Evolutionary conservation across 441 rosid species (phyloP), one percentile per base, ranked within the genome.

Genomic region (Adansonia madagascariensis): DNA sequence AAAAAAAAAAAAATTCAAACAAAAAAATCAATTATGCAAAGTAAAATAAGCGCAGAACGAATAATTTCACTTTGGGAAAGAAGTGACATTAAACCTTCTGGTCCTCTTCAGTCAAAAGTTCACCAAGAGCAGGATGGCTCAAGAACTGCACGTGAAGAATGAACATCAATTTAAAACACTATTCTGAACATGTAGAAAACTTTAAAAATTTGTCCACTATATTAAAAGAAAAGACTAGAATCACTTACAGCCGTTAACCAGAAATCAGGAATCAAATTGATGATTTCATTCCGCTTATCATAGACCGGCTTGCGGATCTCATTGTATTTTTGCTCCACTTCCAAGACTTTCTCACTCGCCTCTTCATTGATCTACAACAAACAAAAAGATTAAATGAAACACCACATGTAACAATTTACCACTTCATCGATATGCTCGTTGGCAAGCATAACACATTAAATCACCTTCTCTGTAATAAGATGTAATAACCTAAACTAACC

Each of bases 321-420:
- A 55, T 90, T 96, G 68, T 89, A 96, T 75, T 92, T 94, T 85
- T 94, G 99, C 84, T 96, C 99, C 79, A 96, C 94, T 82, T 92
- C 98, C 88, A 96, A 86, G 46, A 96, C 95, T 77, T 94, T 91
- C 76, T 94, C 98, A 73, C 98, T 94, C 0, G 98, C 99, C 85
- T 96, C 96, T 77, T 94, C 98, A 65, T 94, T 94, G 61, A 96
- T 91, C 99, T 95, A 82, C 17, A 79, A 71, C 1, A 57, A n/a
- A n/a, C 31, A 67, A 5, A 56, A 22, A 15, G 56, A 76, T 0
- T 3, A 18, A 60, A 46, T 27, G 62, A 49, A 63, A 1, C 31
- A 46, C 17, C 8, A n/a, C 49, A 46, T 2, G 6, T 10, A 56
- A 18, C 0, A 2, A 72, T 17, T 56, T 9, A 17, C 7, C 39